Conservation (phyloP, 73 alveolate species). For the Stentor coeruleus region DNA sequence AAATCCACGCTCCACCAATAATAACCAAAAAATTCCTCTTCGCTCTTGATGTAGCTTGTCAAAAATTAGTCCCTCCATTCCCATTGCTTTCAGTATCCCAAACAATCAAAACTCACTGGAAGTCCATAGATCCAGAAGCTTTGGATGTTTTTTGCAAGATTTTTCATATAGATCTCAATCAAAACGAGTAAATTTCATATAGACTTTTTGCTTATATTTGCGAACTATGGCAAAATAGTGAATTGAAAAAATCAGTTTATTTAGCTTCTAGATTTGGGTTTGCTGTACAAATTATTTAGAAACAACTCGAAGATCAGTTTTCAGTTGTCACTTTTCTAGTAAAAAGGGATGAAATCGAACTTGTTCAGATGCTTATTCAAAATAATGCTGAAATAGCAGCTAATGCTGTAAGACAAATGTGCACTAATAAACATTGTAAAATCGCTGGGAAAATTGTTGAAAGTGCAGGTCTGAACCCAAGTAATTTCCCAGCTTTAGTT, state of each 20-base stretch:
- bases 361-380: not conserved
- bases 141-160: not conserved
- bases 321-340: not conserved
- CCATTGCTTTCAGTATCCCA: not conserved
- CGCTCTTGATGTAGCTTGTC: not conserved
- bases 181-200: not conserved
- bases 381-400: slow-evolving; percentile 11
- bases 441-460: slow-evolving; percentile 40
- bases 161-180: not conserved
- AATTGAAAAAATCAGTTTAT: slow-evolving; percentile 21
- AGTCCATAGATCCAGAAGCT: not conserved
- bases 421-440: slow-evolving; percentile 38
- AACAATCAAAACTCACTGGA: not conserved
- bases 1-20: slow-evolving; percentile 12
- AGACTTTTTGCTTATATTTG: not conserved
- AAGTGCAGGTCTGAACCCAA: slow-evolving; percentile 32
- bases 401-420: slow-evolving; percentile 31
- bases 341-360: slow-evolving; percentile 3
- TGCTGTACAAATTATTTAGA: not conserved
- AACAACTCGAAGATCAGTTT: not conserved
- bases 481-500: slow-evolving; percentile 42
- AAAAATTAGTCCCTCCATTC: not conserved
- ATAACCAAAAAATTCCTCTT: not conserved
- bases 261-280: slow-evolving; percentile 13
- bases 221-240: slow-evolving; percentile 8